Conservation (phyloP, 768 basidiomycete genomes). For the Tephrocybe sp. region DNA sequence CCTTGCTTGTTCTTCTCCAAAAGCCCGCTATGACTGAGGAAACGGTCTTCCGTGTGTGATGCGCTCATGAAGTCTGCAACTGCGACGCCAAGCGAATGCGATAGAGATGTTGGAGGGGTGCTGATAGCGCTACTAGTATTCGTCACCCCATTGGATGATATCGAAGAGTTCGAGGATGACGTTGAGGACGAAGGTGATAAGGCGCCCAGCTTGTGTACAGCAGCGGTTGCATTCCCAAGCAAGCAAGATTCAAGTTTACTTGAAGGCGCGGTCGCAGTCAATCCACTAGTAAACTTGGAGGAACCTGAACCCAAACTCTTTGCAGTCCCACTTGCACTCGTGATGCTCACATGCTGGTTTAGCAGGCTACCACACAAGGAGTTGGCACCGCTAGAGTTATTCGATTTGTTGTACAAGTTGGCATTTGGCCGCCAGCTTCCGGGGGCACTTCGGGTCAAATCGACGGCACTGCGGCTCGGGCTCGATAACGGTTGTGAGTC, state of each 20-base stretch:
- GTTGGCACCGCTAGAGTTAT: slow-evolving; percentile 36
- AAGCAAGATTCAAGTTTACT: slow-evolving; percentile 8
- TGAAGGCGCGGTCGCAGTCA: slow-evolving; percentile 28
- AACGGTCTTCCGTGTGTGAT: slow-evolving; percentile 24
- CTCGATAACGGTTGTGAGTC: slow-evolving; percentile 78
- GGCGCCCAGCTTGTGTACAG: slow-evolving; percentile 17
- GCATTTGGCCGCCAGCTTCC: slow-evolving; percentile 25
- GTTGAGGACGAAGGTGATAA: slow-evolving; percentile 37
- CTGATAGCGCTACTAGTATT: slow-evolving; percentile 44
- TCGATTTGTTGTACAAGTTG: slow-evolving; percentile 22
- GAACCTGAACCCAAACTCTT: slow-evolving; percentile 36
- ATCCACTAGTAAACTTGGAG: slow-evolving; percentile 36
- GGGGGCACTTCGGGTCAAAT: slow-evolving; percentile 25
- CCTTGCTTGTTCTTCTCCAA: slow-evolving; percentile 13
- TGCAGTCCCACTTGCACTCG: slow-evolving; percentile 27
- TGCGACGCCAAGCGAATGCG: slow-evolving; percentile 43
- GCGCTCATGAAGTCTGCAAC: slow-evolving; percentile 39
- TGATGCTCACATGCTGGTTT: slow-evolving; percentile 36
- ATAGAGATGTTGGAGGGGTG: slow-evolving; percentile 57
- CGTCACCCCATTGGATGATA: slow-evolving; percentile 38
- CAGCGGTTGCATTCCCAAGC: slow-evolving; percentile 14
- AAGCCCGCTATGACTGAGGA: neutral
- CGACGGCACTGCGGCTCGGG: slow-evolving; percentile 35
- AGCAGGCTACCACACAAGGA: slow-evolving; percentile 36
- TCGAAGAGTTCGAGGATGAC: slow-evolving; percentile 53